Evolutionary conservation across 1,284 basidiomycete genomes (phyloP).

Genomic region (Hypsizygus ulmarius): DNA sequence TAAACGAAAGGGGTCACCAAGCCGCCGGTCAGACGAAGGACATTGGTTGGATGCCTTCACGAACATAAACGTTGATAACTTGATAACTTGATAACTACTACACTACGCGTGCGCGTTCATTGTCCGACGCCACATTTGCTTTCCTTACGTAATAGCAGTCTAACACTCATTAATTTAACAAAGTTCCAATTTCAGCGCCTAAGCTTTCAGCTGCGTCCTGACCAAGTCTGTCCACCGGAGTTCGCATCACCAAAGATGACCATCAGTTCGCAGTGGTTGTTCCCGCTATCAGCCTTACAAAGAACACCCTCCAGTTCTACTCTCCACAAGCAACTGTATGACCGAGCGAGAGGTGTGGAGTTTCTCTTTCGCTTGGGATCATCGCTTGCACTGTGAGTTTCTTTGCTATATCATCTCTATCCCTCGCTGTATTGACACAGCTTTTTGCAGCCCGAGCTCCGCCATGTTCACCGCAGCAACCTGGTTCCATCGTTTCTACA

Average conservation of each 20-base stretch:
- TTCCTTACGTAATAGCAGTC: too few relatives aligned
- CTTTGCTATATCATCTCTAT: constrained; percentile 5
- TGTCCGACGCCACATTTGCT: too few relatives aligned
- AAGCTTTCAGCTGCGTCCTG: too few relatives aligned
- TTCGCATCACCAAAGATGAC: constrained; percentile 12
- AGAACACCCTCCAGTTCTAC: constrained; percentile 60
- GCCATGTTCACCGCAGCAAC: constrained; percentile 83
- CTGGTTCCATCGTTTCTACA: constrained; percentile 93
- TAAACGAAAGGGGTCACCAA: too few relatives aligned
- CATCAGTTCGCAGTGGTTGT: constrained; percentile 62
- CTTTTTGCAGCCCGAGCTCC: constrained; percentile 58
- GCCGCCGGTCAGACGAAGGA: too few relatives aligned
- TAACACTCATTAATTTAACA: too few relatives aligned
- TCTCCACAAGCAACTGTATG: constrained; percentile 66
- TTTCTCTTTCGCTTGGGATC: constrained; percentile 77
- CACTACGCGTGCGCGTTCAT: too few relatives aligned
- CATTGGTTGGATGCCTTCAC: too few relatives aligned
- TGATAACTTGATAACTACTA: too few relatives aligned
- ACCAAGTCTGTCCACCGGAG: neutral
- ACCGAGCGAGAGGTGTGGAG: constrained; percentile 74
- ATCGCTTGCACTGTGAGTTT: constrained; percentile 66
- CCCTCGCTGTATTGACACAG: constrained; percentile 5
- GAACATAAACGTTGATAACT: too few relatives aligned
- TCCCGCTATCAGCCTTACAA: constrained; percentile 55
- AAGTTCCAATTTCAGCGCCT: too few relatives aligned